Evolutionary conservation across 441 rosid genomes (phyloP).

Genomic region (Eutrema salsugineum): DNA sequence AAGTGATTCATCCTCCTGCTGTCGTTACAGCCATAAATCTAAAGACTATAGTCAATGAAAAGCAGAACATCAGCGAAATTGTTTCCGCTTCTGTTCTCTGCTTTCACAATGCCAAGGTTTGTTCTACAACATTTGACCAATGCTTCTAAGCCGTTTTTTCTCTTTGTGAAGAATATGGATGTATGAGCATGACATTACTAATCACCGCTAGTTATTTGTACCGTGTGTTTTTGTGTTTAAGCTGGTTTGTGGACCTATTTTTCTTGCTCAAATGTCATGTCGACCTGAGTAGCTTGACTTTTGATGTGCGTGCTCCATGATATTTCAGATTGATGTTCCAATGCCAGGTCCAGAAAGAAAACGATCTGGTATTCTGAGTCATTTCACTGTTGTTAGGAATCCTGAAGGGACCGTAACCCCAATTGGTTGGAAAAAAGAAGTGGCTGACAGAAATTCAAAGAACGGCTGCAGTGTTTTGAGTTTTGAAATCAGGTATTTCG

Average conservation of each 20-base stretch:
- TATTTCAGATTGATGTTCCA: constrained; percentile 84
- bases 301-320: constrained; percentile 25
- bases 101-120: constrained; percentile 95
- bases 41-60: constrained; percentile 81
- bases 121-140: constrained; percentile 25
- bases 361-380: constrained; percentile 73
- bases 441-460: constrained; percentile 69
- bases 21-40: constrained; percentile 88
- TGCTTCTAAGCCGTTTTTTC: constrained; percentile 16
- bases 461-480: constrained; percentile 77
- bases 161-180: constrained; percentile 10
- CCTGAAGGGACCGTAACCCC: constrained; percentile 93
- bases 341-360: constrained; percentile 89
- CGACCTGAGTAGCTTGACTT: constrained; percentile 16
- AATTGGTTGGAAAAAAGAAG: constrained; percentile 90
- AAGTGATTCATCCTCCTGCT: constrained; percentile 70
- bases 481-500: constrained; percentile 71
- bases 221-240: background rate
- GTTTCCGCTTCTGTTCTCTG: constrained; percentile 88
- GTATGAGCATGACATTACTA: constrained; percentile 2
- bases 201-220: background rate
- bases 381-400: constrained; percentile 88
- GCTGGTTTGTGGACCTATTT: background rate
- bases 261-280: constrained; percentile 17
- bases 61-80: constrained; percentile 83